Evolutionary conservation across 148 eudicot genomes (phyloP).

Genomic region (Arctostaphylos glauca): DNA sequence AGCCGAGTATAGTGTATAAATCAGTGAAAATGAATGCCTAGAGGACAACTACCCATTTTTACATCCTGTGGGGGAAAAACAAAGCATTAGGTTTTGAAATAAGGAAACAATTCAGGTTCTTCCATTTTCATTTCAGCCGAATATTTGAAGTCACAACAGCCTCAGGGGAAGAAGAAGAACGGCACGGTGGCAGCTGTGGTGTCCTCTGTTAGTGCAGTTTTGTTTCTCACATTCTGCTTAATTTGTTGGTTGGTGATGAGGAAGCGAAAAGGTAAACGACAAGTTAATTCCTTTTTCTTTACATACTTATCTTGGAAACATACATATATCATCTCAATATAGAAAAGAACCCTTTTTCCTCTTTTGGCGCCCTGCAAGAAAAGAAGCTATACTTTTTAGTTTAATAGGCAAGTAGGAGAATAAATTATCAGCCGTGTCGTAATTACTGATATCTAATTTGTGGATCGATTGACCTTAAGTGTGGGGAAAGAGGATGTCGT

Average conservation of each 20-base stretch:
- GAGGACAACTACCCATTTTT: too few species aligned
- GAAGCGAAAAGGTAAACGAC: slow-evolving; percentile 34
- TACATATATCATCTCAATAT: too few species aligned
- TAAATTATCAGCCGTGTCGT: not conserved
- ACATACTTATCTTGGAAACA: too few species aligned
- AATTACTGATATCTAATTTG: not conserved
- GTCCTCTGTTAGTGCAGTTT: slow-evolving; percentile 19
- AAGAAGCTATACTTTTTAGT: not conserved
- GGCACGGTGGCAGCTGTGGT: slow-evolving; percentile 10
- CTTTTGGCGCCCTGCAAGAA: not conserved
- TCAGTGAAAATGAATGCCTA: too few species aligned
- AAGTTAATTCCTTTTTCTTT: too few species aligned
- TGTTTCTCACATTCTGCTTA: slow-evolving; percentile 15
- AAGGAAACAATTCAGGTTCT: too few species aligned
- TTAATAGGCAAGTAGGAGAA: not conserved
- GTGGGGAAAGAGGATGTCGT: not conserved
- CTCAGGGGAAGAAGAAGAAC: slow-evolving; percentile 1
- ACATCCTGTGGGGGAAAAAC: too few species aligned
- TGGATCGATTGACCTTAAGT: not conserved
- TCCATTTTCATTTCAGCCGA: too few species aligned
- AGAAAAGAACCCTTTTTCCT: not conserved
- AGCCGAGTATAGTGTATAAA: too few species aligned
- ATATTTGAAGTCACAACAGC: too few species aligned
- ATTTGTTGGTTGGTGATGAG: slow-evolving; percentile 23
- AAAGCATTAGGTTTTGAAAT: not conserved